Evolutionary conservation across 257 asterid species (phyloP), one percentile per base, ranked within the genome.

Genomic region (Solanum pimpinellifolium): DNA sequence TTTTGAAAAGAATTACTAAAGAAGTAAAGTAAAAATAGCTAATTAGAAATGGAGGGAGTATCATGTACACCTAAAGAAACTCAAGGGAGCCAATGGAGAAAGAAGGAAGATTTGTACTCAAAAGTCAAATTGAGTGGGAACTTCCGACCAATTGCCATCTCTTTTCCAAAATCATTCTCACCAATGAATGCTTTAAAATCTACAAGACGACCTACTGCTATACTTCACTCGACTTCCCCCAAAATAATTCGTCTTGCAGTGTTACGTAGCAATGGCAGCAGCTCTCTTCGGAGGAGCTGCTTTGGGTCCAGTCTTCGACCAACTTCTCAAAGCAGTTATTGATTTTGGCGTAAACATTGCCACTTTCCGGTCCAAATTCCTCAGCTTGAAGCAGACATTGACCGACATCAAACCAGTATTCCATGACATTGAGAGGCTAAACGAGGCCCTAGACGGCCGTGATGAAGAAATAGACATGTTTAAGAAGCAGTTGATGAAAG

Each of bases 341-440:
- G 74, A 89, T 27, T 85, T 87, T 39, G 66, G 85, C 10, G 75
- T 27, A 21, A 84, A 87, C 62, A 82, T 88, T 37, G 83, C 59
- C 52, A n/a, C 83, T 59, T 92, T 91, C 87, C 84, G 66, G 37
- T 81, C 90, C 18, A 84, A 87, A 83, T 76, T 92, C 41, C 56
- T 82, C 86, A 76, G 88, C 11, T 27, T 92, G 2, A 35, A 86
- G 11, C 11, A 80, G 13, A 87, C 90, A 9, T 69, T 91, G 4
- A 4, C 0, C 0, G 9, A 41, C 0, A 88, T 91, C 33, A 72
- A 85, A 72, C 89, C 82, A 27, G 25, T 76, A 49, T 39, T 91
- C 21, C 88, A 87, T 2, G 94, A 92, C 16, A 86, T 91, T 9
- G 88, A 88, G 44, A 91, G 15, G 81, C 83, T 90, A 41, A 87